A percentile compares a stretch with the other conserved stretches of the same genome.
phyloP scores from a whole-genome alignment of 2,329 filamentous ascomycete genomes.

The Fusarium luffae region DNA sequence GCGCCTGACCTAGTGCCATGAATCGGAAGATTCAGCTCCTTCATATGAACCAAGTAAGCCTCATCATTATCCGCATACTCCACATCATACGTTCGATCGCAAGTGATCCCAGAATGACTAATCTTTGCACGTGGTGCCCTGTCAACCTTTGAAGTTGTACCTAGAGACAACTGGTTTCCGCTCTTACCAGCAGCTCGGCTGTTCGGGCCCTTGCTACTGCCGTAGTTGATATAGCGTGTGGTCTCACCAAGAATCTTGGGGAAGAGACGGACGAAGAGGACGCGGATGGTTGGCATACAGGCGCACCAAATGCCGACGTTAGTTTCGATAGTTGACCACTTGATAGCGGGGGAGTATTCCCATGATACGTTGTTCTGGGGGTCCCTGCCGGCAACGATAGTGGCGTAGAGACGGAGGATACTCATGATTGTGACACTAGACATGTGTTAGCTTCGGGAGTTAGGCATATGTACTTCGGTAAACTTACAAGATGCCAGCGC shows the following conservation, averaged over 20 bases:
- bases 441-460: no score
- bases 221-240: neutral
- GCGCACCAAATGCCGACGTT: slow-evolving; percentile 3
- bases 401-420: neutral
- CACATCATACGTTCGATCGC: neutral
- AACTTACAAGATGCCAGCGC: slow-evolving; percentile 58
- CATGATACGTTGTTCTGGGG: neutral
- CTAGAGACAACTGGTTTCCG: no score
- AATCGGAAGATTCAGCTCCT: neutral
- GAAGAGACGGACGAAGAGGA: neutral
- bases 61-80: neutral
- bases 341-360: neutral
- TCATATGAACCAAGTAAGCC: neutral
- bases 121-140: neutral
- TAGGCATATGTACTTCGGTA: no score
- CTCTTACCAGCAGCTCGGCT: no score
- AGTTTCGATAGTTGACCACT: neutral
- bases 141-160: neutral
- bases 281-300: neutral
- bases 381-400: neutral
- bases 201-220: neutral
- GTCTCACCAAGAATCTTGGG: neutral
- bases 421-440: neutral
- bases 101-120: neutral
- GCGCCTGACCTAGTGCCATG: neutral